phyloP scores from a whole-genome alignment of 768 basidiomycete species.

The Russula olivacea region DNA sequence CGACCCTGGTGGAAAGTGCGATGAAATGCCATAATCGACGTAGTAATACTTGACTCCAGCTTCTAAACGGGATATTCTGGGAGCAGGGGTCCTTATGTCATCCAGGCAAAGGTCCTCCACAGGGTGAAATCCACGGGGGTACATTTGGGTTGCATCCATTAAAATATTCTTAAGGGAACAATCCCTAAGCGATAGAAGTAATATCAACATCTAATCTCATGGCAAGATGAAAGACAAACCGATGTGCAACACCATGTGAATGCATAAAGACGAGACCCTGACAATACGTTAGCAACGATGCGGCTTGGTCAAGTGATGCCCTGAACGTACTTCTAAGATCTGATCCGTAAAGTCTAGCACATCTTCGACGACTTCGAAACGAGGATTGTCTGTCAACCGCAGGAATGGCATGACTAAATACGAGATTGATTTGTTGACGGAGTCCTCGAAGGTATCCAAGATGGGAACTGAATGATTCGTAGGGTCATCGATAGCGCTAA shows the following conservation, averaged over 20 bases:
- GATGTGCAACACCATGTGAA: slow-evolving; percentile 6
- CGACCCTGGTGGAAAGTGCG: not conserved
- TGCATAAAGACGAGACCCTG: slow-evolving; percentile 23
- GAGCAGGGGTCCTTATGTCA: not conserved
- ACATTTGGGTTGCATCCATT: no score
- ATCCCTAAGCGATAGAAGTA: not conserved
- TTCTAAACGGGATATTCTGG: not conserved
- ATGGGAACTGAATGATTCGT: slow-evolving; percentile 4
- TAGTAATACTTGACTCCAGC: slow-evolving; percentile 18
- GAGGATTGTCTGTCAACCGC: no score
- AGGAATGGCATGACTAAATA: no score
- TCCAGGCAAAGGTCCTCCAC: not conserved
- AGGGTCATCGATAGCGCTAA: not conserved
- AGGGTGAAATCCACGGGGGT: slow-evolving; percentile 13
- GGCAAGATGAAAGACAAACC: not conserved
- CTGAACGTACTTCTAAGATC: slow-evolving; percentile 6
- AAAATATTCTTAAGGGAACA: not conserved
- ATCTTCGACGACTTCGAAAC: no score
- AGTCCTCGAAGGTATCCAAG: no score
- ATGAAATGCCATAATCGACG: slow-evolving; percentile 19
- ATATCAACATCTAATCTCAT: not conserved
- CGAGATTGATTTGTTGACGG: no score
- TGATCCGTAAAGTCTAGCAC: slow-evolving; percentile 16
- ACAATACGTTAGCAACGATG: not conserved
- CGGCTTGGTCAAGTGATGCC: no score